phyloP scores from a whole-genome alignment of 176 grass and related monocot species.

The Thinopyrum elongatum region DNA sequence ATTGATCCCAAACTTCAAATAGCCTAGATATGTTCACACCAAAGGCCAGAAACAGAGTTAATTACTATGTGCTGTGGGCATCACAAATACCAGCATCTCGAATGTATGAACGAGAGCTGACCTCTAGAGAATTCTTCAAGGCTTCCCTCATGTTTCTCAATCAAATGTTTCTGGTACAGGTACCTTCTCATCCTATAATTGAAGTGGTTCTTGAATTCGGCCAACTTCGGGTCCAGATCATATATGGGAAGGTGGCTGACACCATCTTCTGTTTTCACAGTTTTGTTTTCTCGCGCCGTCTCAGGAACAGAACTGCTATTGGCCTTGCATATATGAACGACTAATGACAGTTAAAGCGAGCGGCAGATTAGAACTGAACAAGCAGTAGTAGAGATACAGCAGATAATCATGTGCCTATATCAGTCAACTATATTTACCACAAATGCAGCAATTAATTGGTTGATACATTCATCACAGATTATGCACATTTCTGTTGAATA shows the following conservation, averaged over 20 bases:
- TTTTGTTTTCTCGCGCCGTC: slow-evolving; percentile 24
- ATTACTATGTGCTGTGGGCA: background rate
- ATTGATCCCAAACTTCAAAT: slow-evolving; percentile 95
- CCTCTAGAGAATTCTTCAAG: slow-evolving; percentile 82
- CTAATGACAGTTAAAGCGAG: too few species aligned
- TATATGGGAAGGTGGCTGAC: slow-evolving; percentile 57
- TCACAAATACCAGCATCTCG: background rate
- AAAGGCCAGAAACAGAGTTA: slow-evolving; percentile 46
- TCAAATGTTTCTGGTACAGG: slow-evolving; percentile 55
- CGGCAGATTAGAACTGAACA: too few species aligned
- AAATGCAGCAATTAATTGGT: background rate
- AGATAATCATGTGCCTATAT: background rate
- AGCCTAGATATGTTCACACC: slow-evolving; percentile 63
- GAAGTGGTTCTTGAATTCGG: slow-evolving; percentile 76
- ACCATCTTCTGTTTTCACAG: slow-evolving; percentile 42
- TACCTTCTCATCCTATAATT: slow-evolving; percentile 65
- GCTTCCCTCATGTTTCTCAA: slow-evolving; percentile 74
- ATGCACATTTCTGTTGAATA: background rate
- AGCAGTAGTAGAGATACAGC: too few species aligned
- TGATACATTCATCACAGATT: background rate
- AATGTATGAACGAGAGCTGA: slow-evolving; percentile 24
- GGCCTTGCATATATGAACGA: slow-evolving; percentile 31
- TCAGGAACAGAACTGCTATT: slow-evolving; percentile 43
- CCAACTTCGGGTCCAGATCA: slow-evolving; percentile 56
- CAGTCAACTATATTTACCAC: background rate